Conservation (phyloP, 352 stramenopile genomes). For the Peronosclerospora sorghi region DNA sequence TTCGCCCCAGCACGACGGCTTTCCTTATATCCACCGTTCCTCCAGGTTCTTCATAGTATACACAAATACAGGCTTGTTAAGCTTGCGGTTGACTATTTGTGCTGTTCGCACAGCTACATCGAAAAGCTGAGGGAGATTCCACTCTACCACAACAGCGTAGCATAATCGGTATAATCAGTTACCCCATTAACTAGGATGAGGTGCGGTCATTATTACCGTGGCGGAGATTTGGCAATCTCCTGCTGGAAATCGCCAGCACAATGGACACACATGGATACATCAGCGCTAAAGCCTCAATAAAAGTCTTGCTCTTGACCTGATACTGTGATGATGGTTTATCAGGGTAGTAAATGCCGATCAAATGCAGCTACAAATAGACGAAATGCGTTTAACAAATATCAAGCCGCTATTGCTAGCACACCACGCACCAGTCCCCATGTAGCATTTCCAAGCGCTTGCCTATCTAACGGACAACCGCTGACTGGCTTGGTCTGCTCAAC, state of each 20-base stretch:
- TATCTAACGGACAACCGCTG: constrained; percentile 71
- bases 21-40: constrained; percentile 90
- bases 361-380: constrained; percentile 62
- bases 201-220: constrained; percentile 39
- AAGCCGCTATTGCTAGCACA: constrained; percentile 1
- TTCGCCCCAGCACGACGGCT: constrained; percentile 73
- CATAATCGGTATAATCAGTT: background rate
- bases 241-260: constrained; percentile 93
- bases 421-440: constrained; percentile 79
- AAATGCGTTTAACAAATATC: background rate
- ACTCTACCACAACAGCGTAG: constrained; percentile 34
- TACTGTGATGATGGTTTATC: constrained; percentile 88
- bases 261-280: constrained; percentile 90
- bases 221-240: constrained; percentile 87
- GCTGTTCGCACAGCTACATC: constrained; percentile 94
- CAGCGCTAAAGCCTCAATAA: constrained; percentile 86
- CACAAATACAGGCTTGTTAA: constrained; percentile 90
- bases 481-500: constrained; percentile 8
- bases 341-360: constrained; percentile 94
- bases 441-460: constrained; percentile 75
- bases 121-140: constrained; percentile 86
- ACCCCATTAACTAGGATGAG: background rate
- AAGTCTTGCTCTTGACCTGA: constrained; percentile 79
- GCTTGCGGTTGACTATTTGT: constrained; percentile 97
- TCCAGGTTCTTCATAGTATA: constrained; percentile 91